Evolutionary conservation across 352 stramenopile species (phyloP), one percentile per base, ranked within the genome.

Genomic region (Elongisporangium senticosum): DNA sequence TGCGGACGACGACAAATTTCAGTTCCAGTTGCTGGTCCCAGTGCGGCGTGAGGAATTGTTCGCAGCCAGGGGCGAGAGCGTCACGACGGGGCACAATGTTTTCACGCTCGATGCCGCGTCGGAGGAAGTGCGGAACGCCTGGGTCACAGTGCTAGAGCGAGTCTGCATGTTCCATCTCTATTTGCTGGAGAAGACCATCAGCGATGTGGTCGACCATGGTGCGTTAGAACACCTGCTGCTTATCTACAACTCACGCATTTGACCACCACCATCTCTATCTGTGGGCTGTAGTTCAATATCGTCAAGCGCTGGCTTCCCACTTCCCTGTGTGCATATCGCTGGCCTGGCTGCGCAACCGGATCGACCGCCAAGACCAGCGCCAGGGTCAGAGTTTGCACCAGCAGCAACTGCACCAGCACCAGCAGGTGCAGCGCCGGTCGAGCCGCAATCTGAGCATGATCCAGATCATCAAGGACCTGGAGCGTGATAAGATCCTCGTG

Each of bases 381-480:
- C 22, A 23, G 5, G 49, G 49, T 4, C 23, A 51, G 10, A 61
- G 53, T 49, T 50, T n/a, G 15, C 57, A 33, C 6, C 58, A 72
- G 21, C 69, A 74, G 28, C 48, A 58, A 39, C 39, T 63, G 14
- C 63, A 59, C 13, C 63, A 76, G 43, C 61, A 75, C n/a, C 68
- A 77, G 47, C 68, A 74, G 33, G 65, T 70, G n/a, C 72, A 83
- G 48, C 70, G 69, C 1, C 78, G 76, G 11, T 74, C 76, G 23
- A 85, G 70, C 56, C 73, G 64, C 21, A 89, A 83, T 62, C 57
- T 92, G 61, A 82, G 71, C 53, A 90, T 92, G 77, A 66, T 86
- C 24, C 82, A 92, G 64, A 77, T 92, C 48, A 77, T 90, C 23
- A 89, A 90, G 20, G 82, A 92, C 39, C 65, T 92, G n/a, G 79